Base-by-base conservation (phyloP, 2,329 filamentous ascomycete genomes). In the Claviceps sp. region DNA sequence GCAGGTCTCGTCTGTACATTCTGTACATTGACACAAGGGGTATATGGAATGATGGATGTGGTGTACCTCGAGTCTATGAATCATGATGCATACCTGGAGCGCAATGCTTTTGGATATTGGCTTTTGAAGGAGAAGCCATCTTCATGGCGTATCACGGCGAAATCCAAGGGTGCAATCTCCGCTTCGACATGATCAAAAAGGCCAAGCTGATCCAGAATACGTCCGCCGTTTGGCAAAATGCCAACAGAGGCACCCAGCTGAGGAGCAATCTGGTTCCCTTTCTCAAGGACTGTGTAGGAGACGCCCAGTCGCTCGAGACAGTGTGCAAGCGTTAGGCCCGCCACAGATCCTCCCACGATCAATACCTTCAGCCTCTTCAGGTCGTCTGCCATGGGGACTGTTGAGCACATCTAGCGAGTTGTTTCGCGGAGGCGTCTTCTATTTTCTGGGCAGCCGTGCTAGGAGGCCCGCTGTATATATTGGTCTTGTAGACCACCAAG, bases 271-370 rank as follows among this genome's bases (percentile, higher is more conserved):
- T 67, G 59, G 0, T 55, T 44, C 45, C 70, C 63, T 1, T 63
- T 61, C 55, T 79, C 76, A 0, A 79, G 67, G 1, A 79, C 55
- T 6, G 74, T 56, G 58, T 71, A 78, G 53, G 76, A 68, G 48
- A 79, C 70, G 18, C 59, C 62, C 18, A 69, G 62, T 24, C 60
- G 59, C 50, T 77, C 67, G 1, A 79, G 67, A 53, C 68, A 67
- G 45, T 56, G 49, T 9, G 60, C 60, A 34, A 62, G 52, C 2
- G 58, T 52, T 2, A 62, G 55, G 4, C 76, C 76, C 3, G 69
- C 65, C 14, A 78, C 62, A 36, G 70, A 68, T 4, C 72, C 75
- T 16, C 75, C 75, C 0, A 67, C 70, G 37, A 78, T 76, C 6
- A 58, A 18, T 13, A 58, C 54, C 13, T 50, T 54, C 20, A 22